Base-by-base conservation (phyloP, 129 eudicot genomes). In the Lonicera japonica region DNA sequence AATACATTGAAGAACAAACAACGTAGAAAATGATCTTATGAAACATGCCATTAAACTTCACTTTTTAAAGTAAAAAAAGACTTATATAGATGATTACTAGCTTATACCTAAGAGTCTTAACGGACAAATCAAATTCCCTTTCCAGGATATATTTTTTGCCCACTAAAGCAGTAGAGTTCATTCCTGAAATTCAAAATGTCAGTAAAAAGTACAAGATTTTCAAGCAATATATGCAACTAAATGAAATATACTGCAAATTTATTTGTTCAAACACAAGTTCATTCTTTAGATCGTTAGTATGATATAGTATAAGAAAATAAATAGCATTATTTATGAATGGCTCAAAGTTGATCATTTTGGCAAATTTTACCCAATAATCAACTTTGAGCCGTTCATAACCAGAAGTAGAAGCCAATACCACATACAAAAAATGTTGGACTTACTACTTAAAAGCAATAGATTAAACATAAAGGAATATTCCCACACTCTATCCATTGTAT, bases 81-180 rank as follows among this genome's bases (percentile, higher is more conserved):
- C 12, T 25, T 14, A 8, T 0, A 21, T 17, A 16, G 22, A 12
- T 1, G 0, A 3, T 6, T 39, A 13, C 0, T 5, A 22, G 48
- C 18, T 38, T 67, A 40, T 68, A 86, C 95, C 95, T 86, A 86
- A 55, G 89, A 82, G 21, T 86, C 95, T 0, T 89, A 77, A 48
- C 95, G 82, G 65, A 86, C 72, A 68, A 86, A 86, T 75, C 95
- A 61, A 51, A 86, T 86, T 29, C 95, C 95, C 76, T 77, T 86
- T 58, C 95, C 95, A 0, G 95, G 95, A 65, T 86, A 86, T 38
- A 86, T 86, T 81, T 86, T 86, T 46, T 78, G 84, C 61, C 95
- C 95, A 60, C 95, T 86, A 60, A 86, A 86, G 38, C 95, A 89
- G 72, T 89, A 86, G 20, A 77, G 89, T 72, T 86, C 95, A 0